Conservation (phyloP, 2,329 filamentous ascomycete genomes). For the Botrytis byssoidea region DNA sequence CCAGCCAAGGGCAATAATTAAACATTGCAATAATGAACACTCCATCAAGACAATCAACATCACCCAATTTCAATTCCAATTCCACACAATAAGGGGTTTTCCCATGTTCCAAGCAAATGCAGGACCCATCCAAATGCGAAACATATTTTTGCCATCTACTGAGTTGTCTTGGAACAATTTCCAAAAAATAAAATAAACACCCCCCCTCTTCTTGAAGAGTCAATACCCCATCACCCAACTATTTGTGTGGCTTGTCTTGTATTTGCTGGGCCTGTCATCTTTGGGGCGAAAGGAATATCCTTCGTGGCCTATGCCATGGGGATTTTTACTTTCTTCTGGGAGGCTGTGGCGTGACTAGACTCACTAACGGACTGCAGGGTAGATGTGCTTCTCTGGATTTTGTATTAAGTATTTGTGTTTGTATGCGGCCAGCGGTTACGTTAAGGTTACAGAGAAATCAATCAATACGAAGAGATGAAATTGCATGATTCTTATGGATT, state of each 20-base stretch:
- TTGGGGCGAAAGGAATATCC: not conserved
- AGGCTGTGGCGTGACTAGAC: not conserved
- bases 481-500: not conserved
- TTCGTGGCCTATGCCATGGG: not conserved
- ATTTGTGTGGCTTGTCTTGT: constrained; percentile 9
- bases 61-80: no score
- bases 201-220: not conserved
- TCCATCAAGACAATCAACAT: no score
- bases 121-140: not conserved
- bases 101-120: not conserved
- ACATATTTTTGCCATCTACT: not conserved
- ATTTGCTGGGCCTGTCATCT: not conserved
- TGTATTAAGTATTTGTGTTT: not conserved
- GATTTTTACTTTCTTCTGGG: not conserved
- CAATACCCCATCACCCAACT: not conserved
- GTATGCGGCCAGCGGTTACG: constrained; percentile 14
- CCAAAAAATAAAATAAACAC: no score
- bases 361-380: no score
- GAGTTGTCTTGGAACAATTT: constrained; percentile 20
- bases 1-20: not conserved
- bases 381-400: no score
- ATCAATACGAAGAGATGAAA: constrained; percentile 3
- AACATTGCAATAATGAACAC: not conserved
- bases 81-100: not conserved
- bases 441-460: not conserved